Evolutionary conservation across 495 filamentous ascomycete species (phyloP).

Genomic region (Hapsidospora chrysogenum): DNA sequence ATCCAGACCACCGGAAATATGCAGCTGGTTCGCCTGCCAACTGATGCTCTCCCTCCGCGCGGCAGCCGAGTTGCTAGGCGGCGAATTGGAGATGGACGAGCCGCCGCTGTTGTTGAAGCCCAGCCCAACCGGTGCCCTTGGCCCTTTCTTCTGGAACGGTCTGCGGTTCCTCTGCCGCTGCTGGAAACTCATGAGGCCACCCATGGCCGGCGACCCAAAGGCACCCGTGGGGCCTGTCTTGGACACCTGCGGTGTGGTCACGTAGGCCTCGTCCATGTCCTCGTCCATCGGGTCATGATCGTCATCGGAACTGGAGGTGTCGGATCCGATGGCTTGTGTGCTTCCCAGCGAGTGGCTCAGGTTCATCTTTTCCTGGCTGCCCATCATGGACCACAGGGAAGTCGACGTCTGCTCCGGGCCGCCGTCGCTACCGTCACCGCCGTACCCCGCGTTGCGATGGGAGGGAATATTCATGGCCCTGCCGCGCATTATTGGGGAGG

Average conservation of each 20-base stretch:
- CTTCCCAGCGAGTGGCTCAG: conserved; percentile 80
- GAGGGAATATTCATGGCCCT: conserved; percentile 62
- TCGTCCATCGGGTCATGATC: conserved; percentile 68
- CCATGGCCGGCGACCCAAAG: conserved; percentile 46
- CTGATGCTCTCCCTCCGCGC: conserved; percentile 70
- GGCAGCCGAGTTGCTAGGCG: conserved; percentile 23
- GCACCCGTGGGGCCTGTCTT: conserved; percentile 40
- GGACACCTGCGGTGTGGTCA: conserved; percentile 50
- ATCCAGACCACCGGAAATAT: conserved; percentile 64
- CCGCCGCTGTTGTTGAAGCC: conserved; percentile 16
- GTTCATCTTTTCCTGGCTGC: conserved; percentile 45
- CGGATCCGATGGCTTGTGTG: conserved; percentile 61
- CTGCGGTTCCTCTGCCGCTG: conserved; percentile 54
- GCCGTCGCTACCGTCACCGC: conserved; percentile 15
- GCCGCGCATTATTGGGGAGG: conserved; percentile 69
- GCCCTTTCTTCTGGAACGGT: conserved; percentile 21
- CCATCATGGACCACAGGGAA: conserved; percentile 30
- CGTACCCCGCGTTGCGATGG: neutral
- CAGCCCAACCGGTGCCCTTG: conserved; percentile 16
- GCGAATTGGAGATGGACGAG: conserved; percentile 23
- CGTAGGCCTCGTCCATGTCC: conserved; percentile 62
- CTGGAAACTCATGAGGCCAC: conserved; percentile 64
- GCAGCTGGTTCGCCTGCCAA: conserved; percentile 69
- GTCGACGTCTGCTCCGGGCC: conserved; percentile 19
- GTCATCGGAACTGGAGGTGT: conserved; percentile 61